These are phyloP conservation scores for Phytophthora megakarya DNA, from an alignment of 352 stramenopile genomes.

Conservation along the genomic window DNA sequence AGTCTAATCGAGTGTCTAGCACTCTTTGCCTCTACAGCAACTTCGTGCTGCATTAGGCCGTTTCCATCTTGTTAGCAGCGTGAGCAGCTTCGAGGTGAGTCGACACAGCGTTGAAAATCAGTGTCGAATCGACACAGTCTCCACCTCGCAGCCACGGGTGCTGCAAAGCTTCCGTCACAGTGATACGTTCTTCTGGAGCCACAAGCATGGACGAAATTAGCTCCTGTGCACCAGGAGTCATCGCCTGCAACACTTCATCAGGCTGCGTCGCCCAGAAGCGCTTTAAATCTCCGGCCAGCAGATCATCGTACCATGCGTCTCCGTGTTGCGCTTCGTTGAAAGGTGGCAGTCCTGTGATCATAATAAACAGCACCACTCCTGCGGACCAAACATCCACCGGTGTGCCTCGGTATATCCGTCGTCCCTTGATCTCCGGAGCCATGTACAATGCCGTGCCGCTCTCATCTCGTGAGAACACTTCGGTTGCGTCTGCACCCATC, in stretches of 20 bases:
- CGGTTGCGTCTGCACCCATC: slow-evolving; percentile 18
- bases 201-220: slow-evolving; percentile 76
- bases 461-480: slow-evolving; percentile 49
- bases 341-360: slow-evolving; percentile 88
- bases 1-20: slow-evolving; percentile 8
- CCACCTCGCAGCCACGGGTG: slow-evolving; percentile 67
- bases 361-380: slow-evolving; percentile 92
- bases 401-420: slow-evolving; percentile 68
- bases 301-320: slow-evolving; percentile 81
- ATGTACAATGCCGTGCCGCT: slow-evolving; percentile 89
- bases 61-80: slow-evolving; percentile 22
- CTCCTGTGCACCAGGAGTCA: slow-evolving; percentile 64
- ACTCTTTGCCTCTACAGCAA: neutral
- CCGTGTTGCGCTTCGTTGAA: slow-evolving; percentile 76
- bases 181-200: slow-evolving; percentile 65
- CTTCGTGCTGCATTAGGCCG: slow-evolving; percentile 9
- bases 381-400: slow-evolving; percentile 89
- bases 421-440: slow-evolving; percentile 78
- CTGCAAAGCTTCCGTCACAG: slow-evolving; percentile 52
- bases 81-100: slow-evolving; percentile 42
- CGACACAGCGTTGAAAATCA: slow-evolving; percentile 43
- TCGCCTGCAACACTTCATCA: slow-evolving; percentile 32
- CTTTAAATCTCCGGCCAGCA: slow-evolving; percentile 53
- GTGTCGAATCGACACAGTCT: slow-evolving; percentile 39
- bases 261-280: slow-evolving; percentile 66